Conservation (phyloP, 2,329 filamentous ascomycete species). For the Tolypocladium amazonense region DNA sequence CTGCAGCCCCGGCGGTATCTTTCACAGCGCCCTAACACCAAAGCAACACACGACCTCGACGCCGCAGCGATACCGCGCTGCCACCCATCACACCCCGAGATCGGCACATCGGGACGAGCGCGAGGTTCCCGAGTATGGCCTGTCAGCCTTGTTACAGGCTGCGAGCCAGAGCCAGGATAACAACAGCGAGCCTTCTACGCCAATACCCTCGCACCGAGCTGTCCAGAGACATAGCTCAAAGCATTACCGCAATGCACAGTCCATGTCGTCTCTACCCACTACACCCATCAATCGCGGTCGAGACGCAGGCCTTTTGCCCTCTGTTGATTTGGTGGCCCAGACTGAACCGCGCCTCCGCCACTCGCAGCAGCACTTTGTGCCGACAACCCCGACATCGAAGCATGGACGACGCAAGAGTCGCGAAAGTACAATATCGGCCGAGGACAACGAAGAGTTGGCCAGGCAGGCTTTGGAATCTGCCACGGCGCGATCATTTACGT, state of each 20-base stretch:
- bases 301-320: conserved; percentile 46
- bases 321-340: conserved; percentile 50
- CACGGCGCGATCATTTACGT: conserved; percentile 25
- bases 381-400: conserved; percentile 32
- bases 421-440: conserved; percentile 75
- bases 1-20: conserved; percentile 61
- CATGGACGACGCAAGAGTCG: conserved; percentile 54
- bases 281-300: conserved; percentile 53
- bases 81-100: conserved; percentile 40
- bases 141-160: conserved; percentile 73
- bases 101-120: conserved; percentile 29
- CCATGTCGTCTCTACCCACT: conserved; percentile 72
- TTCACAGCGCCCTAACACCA: conserved; percentile 52
- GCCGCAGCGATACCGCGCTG: conserved; percentile 34
- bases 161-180: conserved; percentile 54
- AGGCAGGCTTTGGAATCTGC: conserved; percentile 43
- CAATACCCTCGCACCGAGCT: conserved; percentile 35
- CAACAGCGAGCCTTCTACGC: conserved; percentile 64
- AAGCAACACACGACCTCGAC: conserved; percentile 33
- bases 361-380: conserved; percentile 25
- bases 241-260: conserved; percentile 69
- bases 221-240: conserved; percentile 40
- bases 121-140: conserved; percentile 46
- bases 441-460: conserved; percentile 47
- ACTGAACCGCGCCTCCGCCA: conserved; percentile 44